Percentiles rank a stretch among this genome's conserved stretches.
These are phyloP conservation scores for Eucalyptus viminalis DNA, from an alignment of 345 rosid genomes.

Conservation along the genomic window DNA sequence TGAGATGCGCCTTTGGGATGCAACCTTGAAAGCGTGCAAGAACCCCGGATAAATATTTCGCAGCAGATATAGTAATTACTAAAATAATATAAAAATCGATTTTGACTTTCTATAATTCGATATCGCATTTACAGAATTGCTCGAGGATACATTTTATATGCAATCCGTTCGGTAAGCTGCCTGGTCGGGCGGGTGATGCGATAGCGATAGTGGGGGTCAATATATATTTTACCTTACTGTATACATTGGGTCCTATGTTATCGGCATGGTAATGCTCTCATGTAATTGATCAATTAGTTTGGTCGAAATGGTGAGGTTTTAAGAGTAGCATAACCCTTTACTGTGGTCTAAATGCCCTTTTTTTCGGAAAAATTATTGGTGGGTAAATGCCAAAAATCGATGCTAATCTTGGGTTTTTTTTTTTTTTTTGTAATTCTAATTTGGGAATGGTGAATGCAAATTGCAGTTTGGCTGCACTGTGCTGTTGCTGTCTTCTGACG, in stretches of 20 bases:
- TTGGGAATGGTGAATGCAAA: background rate
- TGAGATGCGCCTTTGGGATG: background rate
- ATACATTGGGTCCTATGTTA: background rate
- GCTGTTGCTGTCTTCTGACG: slow-evolving; percentile 11
- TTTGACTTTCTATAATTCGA: background rate
- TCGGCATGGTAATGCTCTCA: background rate
- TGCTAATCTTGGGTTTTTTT: background rate
- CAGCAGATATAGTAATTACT: background rate
- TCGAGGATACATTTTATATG: background rate
- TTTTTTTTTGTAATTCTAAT: background rate
- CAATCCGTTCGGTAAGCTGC: background rate
- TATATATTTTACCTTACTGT: background rate
- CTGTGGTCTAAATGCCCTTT: background rate
- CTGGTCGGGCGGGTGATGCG: accelerated
- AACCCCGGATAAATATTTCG: background rate
- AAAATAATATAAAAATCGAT: background rate
- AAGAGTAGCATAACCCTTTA: background rate
- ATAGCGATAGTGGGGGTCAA: background rate
- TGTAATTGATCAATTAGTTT: accelerated
- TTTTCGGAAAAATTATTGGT: background rate
- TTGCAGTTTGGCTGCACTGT: slow-evolving; percentile 15
- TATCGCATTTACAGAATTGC: background rate
- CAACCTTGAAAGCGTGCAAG: background rate
- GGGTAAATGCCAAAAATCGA: background rate
- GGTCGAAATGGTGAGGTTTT: accelerated